phyloP scores from a whole-genome alignment of 208 protist genomes.

The Acanthamoeba pearcei region DNA sequence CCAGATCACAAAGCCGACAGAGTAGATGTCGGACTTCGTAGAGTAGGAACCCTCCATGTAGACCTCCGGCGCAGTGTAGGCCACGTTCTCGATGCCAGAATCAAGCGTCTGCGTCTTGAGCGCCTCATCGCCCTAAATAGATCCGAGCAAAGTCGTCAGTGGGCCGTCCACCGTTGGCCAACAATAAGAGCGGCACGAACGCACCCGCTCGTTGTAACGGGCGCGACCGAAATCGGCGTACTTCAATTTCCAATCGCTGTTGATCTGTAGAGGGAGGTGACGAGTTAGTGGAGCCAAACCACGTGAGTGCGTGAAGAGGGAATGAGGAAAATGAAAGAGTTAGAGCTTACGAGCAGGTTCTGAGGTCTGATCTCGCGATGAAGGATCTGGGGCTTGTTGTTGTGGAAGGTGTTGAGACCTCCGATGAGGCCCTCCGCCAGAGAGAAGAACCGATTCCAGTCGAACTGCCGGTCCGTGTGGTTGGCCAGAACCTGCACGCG shows the following conservation, averaged over 20 bases:
- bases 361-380: conserved; percentile 65
- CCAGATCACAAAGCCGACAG: conserved; percentile 54
- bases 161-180: not conserved
- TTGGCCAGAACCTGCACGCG: conserved; percentile 41
- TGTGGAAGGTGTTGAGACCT: conserved; percentile 65
- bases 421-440: conserved; percentile 45
- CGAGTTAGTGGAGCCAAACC: not conserved
- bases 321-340: not conserved
- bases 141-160: not conserved
- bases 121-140: conserved; percentile 43
- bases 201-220: conserved; percentile 53
- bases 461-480: conserved; percentile 22
- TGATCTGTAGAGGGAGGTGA: not conserved
- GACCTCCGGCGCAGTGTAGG: conserved; percentile 68
- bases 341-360: conserved; percentile 26
- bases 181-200: not conserved
- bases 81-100: conserved; percentile 70
- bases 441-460: conserved; percentile 68
- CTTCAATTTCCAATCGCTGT: conserved; percentile 56
- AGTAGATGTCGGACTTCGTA: conserved; percentile 58
- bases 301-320: not conserved
- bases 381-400: conserved; percentile 51
- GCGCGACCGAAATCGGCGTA: conserved; percentile 58
- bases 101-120: conserved; percentile 59
- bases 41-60: conserved; percentile 64